Base-by-base conservation (phyloP, 768 basidiomycete genomes). In the Boletus bicolor region DNA sequence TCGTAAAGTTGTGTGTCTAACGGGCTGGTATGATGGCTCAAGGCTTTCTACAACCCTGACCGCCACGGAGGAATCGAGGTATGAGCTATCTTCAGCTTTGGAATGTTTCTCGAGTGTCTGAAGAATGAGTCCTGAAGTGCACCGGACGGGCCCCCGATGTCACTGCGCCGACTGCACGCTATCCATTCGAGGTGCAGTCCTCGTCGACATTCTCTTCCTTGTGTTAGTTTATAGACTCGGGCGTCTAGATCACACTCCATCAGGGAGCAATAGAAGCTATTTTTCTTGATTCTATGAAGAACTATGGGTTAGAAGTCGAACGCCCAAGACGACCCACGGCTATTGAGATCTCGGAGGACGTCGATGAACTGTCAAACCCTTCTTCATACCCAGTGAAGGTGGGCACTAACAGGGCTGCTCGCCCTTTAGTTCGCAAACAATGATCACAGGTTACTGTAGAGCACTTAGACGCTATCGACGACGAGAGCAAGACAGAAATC, bases 21-120 rank as follows among this genome's bases (percentile, higher is more conserved):
- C 21, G 7, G 12, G n/a, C 4, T 3, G 28, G 28, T 28, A 11
- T 39, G 39, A 5, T 34, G 21, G 3, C 49, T 35, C 4, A 45
- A 91, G 89, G 83, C 87, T 8, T 89, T 90, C 67, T 91, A 90
- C 63, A 86, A 89, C 60, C 88, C 89, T 4, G 73, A 76, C 21
- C 69, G 75, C 1, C 62, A 77, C 35, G 85, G 85, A 15, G 84
- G 79, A 4, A 87, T 91, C 37, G 78, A 85, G 75, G 88, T 84
- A 47, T 38, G 71, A 39, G 12, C 36, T 9, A 14, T 37, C 3
- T 42, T 34, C 11, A 15, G 19, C 12, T 19, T 17, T 48, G 19
- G 4, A 11, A 12, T 28, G 11, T 32, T 35, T 44, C 46, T 43
- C 19, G 26, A 14, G 30, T 41, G 19, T 44, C 49, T 60, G 26